A percentile compares a stretch with the other conserved stretches of the same genome.
These are phyloP conservation scores for Russula brevipes DNA, from an alignment of 768 basidiomycete species.

Conservation along the genomic window DNA sequence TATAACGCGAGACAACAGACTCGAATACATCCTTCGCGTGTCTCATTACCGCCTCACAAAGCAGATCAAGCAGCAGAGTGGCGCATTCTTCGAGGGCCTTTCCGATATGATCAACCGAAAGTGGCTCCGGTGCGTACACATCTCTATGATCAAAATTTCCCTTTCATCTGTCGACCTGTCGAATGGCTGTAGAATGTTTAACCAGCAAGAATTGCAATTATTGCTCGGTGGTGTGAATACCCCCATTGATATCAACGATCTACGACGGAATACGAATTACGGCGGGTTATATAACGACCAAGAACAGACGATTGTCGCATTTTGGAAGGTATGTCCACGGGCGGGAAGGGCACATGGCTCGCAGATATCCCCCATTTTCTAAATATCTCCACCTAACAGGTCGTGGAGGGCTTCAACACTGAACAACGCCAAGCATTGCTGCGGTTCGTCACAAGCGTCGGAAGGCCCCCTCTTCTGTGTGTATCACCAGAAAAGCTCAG, in stretches of 20 bases:
- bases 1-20: conserved; percentile 83
- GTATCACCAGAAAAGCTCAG: conserved; percentile 27
- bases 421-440: conserved; percentile 74
- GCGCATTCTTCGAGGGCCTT: conserved; percentile 87
- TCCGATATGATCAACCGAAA: conserved; percentile 88
- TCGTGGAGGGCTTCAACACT: conserved; percentile 73
- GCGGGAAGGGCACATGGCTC: neutral
- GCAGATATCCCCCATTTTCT: neutral
- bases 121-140: conserved; percentile 60
- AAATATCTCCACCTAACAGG: conserved; percentile 37
- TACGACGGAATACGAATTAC: conserved; percentile 71
- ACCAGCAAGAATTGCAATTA: conserved; percentile 91
- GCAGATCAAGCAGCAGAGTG: conserved; percentile 82
- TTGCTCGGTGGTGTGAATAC: conserved; percentile 85
- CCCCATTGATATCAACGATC: conserved; percentile 78
- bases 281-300: conserved; percentile 72
- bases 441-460: conserved; percentile 90
- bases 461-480: conserved; percentile 80
- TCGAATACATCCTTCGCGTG: conserved; percentile 85
- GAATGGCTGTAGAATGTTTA: conserved; percentile 74
- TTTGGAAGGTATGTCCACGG: conserved; percentile 66
- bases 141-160: neutral
- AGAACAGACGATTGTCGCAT: conserved; percentile 64
- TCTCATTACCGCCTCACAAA: conserved; percentile 83
- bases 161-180: neutral